phyloP scores from a whole-genome alignment of 345 rosid genomes.

The Kandelia obovata region DNA sequence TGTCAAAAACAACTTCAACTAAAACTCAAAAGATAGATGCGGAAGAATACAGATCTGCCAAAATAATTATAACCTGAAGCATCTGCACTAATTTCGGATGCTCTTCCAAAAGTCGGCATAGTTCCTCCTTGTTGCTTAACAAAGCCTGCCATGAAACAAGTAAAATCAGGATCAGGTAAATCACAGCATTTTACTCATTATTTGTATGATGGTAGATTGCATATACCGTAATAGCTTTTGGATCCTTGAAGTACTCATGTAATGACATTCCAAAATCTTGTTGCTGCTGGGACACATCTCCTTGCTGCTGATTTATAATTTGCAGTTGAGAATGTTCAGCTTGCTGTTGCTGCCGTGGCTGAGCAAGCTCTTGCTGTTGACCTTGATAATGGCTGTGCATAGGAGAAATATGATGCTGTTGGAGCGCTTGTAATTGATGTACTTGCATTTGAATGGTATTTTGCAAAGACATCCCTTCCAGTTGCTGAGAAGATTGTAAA shows the following conservation, averaged over 20 bases:
- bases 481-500: constrained; percentile 50
- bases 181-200: constrained; percentile 3
- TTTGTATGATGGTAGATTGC: not conserved
- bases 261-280: constrained; percentile 81
- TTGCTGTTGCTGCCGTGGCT: constrained; percentile 59
- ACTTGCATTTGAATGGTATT: constrained; percentile 56
- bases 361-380: constrained; percentile 68
- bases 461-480: constrained; percentile 62
- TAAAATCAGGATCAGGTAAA: constrained; percentile 13
- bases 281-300: constrained; percentile 53
- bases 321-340: constrained; percentile 45
- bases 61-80: constrained; percentile 67
- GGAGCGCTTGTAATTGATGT: constrained; percentile 64
- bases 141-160: constrained; percentile 56
- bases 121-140: constrained; percentile 84
- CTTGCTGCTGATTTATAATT: constrained; percentile 55
- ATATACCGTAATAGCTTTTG: constrained; percentile 88
- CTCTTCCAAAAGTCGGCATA: constrained; percentile 95
- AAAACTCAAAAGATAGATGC: not conserved
- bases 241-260: constrained; percentile 83
- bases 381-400: constrained; percentile 56
- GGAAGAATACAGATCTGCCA: not conserved
- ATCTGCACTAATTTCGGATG: constrained; percentile 95
- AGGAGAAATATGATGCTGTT: constrained; percentile 58
- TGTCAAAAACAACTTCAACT: no score